A percentile compares a stretch with the other conserved stretches of the same genome.
phyloP scores from a whole-genome alignment of 169 alveolate species.

The Miamiensis avidus region DNA sequence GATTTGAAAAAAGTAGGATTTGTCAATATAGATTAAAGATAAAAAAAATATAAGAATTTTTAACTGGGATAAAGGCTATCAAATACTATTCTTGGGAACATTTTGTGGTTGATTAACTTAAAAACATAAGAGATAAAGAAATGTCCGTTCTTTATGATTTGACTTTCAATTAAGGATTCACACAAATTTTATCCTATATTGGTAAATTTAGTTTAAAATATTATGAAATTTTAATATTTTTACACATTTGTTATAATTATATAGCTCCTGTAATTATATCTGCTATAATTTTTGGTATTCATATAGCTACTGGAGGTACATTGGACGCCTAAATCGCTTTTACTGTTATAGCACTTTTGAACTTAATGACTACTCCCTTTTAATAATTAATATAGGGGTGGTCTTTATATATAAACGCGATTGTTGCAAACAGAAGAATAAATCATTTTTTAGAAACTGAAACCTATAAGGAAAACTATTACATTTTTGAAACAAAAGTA shows the following conservation, averaged over 20 bases:
- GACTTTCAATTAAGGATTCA: not conserved
- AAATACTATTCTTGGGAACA: slow-evolving; percentile 25
- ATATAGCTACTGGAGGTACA: not conserved
- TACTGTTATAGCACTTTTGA: slow-evolving; percentile 1
- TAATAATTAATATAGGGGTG: not conserved
- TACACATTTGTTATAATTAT: not conserved
- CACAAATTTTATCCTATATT: not conserved
- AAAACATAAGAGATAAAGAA: slow-evolving; percentile 3
- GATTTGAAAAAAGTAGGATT: slow-evolving; percentile 5
- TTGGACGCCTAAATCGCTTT: not conserved
- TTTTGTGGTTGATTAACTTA: not conserved
- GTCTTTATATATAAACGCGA: slow-evolving; percentile 2
- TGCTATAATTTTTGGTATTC: not conserved
- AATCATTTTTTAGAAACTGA: slow-evolving; percentile 8
- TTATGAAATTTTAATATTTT: no score
- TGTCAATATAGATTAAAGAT: slow-evolving; percentile 6
- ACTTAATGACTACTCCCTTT: slow-evolving; percentile 10
- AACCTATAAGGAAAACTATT: not conserved
- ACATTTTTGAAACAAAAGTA: not conserved
- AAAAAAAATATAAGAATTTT: slow-evolving; percentile 7
- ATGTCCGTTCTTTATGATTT: not conserved
- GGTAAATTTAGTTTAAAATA: not conserved
- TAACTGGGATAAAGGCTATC: not conserved
- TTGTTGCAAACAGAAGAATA: not conserved
- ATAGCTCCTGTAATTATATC: slow-evolving; percentile 6